phyloP scores from a whole-genome alignment of 2,329 filamentous ascomycete genomes.

The Sporothrix variecibatus region DNA sequence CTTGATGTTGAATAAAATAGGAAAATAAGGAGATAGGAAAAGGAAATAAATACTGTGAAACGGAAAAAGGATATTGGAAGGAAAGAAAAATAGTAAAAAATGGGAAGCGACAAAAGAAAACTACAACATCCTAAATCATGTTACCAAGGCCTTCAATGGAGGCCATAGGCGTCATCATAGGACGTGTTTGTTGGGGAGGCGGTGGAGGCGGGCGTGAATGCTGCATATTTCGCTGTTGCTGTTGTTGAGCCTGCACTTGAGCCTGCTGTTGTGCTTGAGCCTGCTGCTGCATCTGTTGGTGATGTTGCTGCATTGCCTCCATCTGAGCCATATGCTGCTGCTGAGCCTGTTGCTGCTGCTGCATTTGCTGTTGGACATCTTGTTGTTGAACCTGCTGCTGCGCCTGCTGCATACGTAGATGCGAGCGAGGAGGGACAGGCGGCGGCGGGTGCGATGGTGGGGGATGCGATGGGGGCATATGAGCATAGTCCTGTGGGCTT shows the following conservation, averaged over 20 bases:
- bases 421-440: slow-evolving; percentile 17
- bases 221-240: slow-evolving; percentile 18
- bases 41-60: neutral
- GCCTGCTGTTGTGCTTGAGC: neutral
- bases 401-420: slow-evolving; percentile 15
- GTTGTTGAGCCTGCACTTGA: neutral
- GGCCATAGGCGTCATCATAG: slow-evolving; percentile 36
- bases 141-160: slow-evolving; percentile 46
- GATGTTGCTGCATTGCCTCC: slow-evolving; percentile 33
- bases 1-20: neutral
- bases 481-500: slow-evolving; percentile 30
- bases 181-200: slow-evolving; percentile 33
- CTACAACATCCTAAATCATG: slow-evolving; percentile 45
- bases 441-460: slow-evolving; percentile 20
- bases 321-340: slow-evolving; percentile 30
- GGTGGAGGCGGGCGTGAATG: slow-evolving; percentile 34
- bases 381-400: slow-evolving; percentile 20
- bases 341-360: slow-evolving; percentile 15
- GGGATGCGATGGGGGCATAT: neutral
- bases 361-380: neutral
- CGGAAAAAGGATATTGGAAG: neutral
- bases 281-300: slow-evolving; percentile 21
- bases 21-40: neutral
- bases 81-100: neutral
- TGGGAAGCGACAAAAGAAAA: neutral